Evolutionary conservation across 192 early-diverging fungal genomes (phyloP), one percentile per base, ranked within the genome.

Genomic region (Coemansia sp.): DNA sequence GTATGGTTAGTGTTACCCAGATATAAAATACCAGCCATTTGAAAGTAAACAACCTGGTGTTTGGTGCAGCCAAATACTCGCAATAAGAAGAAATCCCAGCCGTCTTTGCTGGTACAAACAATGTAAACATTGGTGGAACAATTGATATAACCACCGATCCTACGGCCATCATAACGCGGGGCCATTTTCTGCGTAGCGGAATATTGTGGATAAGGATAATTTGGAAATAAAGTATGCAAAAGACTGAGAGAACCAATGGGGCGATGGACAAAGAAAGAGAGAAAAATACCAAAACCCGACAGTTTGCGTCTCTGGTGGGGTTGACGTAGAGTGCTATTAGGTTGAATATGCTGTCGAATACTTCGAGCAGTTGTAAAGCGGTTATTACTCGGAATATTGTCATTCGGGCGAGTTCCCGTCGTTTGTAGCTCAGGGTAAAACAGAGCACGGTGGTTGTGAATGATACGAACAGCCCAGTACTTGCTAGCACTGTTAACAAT

Each of bases 21-120:
- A 78, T 73, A 36, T 78, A 72, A 29, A 69, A 66, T 10, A 78
- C 76, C 0, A 70, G 67, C 76, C 76, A 78, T 28, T 78, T 42
- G 56, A 78, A 78, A n/a, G 64, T 28, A 63, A 78, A 78, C 11
- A 69, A 67, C 5, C 67, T 18, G 17, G 40, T 52, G 16, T 48
- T 60, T 3, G 76, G 76, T 14, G 66, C 34, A 1, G 31, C n/a
- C 14, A 30, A 31, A 20, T 54, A 78, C 17, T 62, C 66, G 60
- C 76, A 78, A 30, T 67, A 73, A 5, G 66, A 60, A 0, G 48
- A 0, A 55, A 78, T 69, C 2, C 76, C 76, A 16, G 67, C 71
- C 0, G 38, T 51, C 0, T 29, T 29, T 0, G 76, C 33, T 0
- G 76, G 76, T 25, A 78, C 67, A 18, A 69, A 42, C 4, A 78